A percentile compares a stretch with the other conserved stretches of the same genome.
These are phyloP conservation scores for Vanrija pseudolonga DNA, from an alignment of 1,284 basidiomycete species.

Conservation along the genomic window DNA sequence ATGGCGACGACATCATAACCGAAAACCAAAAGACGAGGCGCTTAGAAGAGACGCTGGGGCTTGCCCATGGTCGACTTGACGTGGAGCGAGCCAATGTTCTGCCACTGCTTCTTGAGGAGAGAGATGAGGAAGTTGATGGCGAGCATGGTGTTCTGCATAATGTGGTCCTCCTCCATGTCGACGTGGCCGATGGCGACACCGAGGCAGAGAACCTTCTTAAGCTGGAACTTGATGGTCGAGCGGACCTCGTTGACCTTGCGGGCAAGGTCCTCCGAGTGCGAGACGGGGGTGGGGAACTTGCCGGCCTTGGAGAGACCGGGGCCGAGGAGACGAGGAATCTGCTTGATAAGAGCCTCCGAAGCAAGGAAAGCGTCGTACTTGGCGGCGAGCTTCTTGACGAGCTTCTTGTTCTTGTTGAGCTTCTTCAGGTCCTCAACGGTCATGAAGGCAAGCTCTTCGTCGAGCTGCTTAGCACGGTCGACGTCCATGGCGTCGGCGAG, in stretches of 20 bases:
- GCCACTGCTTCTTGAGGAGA: slow-evolving; percentile 99
- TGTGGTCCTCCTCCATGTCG: slow-evolving; percentile 96
- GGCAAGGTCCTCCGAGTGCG: slow-evolving; percentile 83
- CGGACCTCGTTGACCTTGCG: slow-evolving; percentile 95
- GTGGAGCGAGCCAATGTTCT: slow-evolving; percentile 98
- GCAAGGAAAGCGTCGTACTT: slow-evolving; percentile 99
- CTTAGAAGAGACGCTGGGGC: slow-evolving; percentile 86
- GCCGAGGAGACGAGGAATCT: slow-evolving; percentile 98
- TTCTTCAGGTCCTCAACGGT: slow-evolving; percentile 99
- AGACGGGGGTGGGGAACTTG: slow-evolving; percentile 98
- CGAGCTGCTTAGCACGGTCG: slow-evolving; percentile 60
- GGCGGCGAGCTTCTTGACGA: slow-evolving; percentile 99
- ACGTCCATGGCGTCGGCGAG: slow-evolving; percentile 98
- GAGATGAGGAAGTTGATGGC: slow-evolving; percentile 99
- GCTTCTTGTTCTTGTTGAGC: slow-evolving; percentile 88
- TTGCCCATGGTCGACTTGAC: slow-evolving; percentile 99
- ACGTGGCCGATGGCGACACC: slow-evolving; percentile 98
- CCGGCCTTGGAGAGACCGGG: slow-evolving; percentile 99
- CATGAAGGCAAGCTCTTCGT: slow-evolving; percentile 63
- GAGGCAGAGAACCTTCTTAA: slow-evolving; percentile 99
- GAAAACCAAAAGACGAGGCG: slow-evolving; percentile 11
- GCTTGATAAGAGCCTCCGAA: slow-evolving; percentile 98
- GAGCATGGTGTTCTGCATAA: slow-evolving; percentile 95
- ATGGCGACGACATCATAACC: neutral
- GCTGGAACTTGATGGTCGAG: slow-evolving; percentile 99